A percentile compares a stretch with the other conserved stretches of the same genome.
Evolutionary conservation across 129 eudicot species (phyloP).

Genomic region (Rutidosis leptorrhynchoides): DNA sequence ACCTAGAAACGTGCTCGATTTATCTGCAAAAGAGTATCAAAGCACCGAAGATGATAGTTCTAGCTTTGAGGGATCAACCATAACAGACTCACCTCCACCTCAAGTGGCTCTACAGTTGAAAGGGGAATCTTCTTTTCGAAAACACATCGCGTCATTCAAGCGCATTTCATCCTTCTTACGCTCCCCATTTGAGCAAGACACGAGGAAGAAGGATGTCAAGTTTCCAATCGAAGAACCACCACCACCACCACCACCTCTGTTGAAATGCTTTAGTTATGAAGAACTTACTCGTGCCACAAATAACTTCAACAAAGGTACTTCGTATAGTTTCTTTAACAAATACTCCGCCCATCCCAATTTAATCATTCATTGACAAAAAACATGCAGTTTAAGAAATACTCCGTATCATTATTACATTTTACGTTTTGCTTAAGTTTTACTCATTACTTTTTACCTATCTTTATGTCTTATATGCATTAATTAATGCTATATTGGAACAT

Average conservation of each 20-base stretch:
- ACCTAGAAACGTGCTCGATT: conserved; percentile 68
- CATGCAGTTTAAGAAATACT: too few species aligned
- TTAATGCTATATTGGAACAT: too few species aligned
- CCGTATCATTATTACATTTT: too few species aligned
- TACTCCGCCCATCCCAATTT: too few species aligned
- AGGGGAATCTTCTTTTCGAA: conserved; percentile 33
- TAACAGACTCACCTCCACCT: conserved; percentile 44
- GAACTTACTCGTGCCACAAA: conserved; percentile 76
- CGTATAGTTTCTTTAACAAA: too few species aligned
- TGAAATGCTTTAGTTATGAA: conserved; percentile 65
- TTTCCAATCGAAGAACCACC: conserved; percentile 32
- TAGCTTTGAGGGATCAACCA: conserved; percentile 48
- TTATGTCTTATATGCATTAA: too few species aligned
- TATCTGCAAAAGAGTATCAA: conserved; percentile 47
- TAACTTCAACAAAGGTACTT: conserved; percentile 70
- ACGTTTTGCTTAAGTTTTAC: too few species aligned
- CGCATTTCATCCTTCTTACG: conserved; percentile 56
- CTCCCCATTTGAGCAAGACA: conserved; percentile 38
- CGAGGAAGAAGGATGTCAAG: conserved; percentile 28
- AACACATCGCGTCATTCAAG: conserved; percentile 44
- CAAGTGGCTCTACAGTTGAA: conserved; percentile 19
- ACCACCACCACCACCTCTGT: conserved; percentile 43
- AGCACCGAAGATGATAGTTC: conserved; percentile 64
- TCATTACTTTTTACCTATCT: too few species aligned
- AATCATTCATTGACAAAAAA: too few species aligned